These are phyloP conservation scores for Hyphochytrium catenoides DNA, from an alignment of 352 stramenopile genomes.

Conservation along the genomic window DNA sequence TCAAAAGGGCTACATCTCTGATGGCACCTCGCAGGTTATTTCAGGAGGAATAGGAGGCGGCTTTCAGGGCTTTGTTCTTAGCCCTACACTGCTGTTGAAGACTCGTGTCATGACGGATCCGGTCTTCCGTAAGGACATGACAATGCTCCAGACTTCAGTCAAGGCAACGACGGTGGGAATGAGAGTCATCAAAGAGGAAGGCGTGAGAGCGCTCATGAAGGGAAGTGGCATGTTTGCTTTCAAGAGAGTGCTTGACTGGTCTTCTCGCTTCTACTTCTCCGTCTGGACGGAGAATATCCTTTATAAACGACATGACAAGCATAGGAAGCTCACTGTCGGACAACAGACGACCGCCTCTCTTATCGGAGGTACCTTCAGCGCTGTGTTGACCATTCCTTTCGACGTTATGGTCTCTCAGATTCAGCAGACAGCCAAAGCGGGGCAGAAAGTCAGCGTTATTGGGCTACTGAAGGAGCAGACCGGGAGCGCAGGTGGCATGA, in stretches of 20 bases:
- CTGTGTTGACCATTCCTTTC: slow-evolving; percentile 59
- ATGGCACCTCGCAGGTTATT: slow-evolving; percentile 36
- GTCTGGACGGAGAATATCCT: slow-evolving; percentile 48
- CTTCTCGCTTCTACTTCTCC: slow-evolving; percentile 72
- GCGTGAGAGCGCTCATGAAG: slow-evolving; percentile 65
- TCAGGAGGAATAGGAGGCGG: slow-evolving; percentile 63
- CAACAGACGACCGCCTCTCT: slow-evolving; percentile 59
- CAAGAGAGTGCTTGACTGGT: slow-evolving; percentile 77
- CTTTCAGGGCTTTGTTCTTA: slow-evolving; percentile 76
- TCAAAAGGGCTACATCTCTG: slow-evolving; percentile 21
- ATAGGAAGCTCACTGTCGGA: slow-evolving; percentile 22
- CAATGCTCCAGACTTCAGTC: slow-evolving; percentile 38
- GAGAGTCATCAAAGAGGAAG: slow-evolving; percentile 68
- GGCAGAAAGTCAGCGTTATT: slow-evolving; percentile 39
- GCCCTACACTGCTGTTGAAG: slow-evolving; percentile 73
- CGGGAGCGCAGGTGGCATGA: slow-evolving; percentile 31
- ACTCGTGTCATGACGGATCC: slow-evolving; percentile 82
- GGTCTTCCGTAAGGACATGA: slow-evolving; percentile 72
- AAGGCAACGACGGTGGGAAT: slow-evolving; percentile 54
- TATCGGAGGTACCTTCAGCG: slow-evolving; percentile 42
- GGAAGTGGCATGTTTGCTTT: slow-evolving; percentile 65
- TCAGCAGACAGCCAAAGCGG: slow-evolving; percentile 67
- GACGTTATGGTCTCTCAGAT: slow-evolving; percentile 80
- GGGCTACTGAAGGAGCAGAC: slow-evolving; percentile 44
- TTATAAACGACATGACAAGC: slow-evolving; percentile 35